These are phyloP conservation scores for Macrophomina pseudophaseolina DNA, from an alignment of 2,329 filamentous ascomycete genomes.

Conservation along the genomic window DNA sequence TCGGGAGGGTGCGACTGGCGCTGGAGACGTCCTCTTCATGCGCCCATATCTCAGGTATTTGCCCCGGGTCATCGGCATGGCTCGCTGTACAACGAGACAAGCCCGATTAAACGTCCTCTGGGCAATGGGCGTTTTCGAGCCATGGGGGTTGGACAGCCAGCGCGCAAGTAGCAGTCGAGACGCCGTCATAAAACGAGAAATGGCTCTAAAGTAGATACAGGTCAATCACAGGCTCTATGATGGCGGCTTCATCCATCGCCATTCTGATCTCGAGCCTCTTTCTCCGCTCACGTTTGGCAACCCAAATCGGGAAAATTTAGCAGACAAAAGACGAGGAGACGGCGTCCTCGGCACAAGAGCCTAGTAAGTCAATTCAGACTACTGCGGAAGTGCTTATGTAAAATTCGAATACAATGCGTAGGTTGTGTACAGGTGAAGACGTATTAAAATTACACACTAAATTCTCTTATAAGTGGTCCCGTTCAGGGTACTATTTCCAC, in stretches of 20 bases:
- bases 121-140: not conserved
- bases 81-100: not conserved
- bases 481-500: not conserved
- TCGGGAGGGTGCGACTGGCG: constrained; percentile 53
- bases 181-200: no score
- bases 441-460: constrained; percentile 10
- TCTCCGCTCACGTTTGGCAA: not conserved
- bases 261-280: not conserved
- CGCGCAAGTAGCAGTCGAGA: not conserved
- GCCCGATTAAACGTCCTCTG: not conserved
- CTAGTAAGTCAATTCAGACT: no score
- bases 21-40: not conserved
- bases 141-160: not conserved
- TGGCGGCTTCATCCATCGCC: not conserved
- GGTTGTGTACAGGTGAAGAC: not conserved
- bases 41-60: not conserved
- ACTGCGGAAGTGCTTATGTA: no score
- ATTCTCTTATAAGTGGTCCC: not conserved
- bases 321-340: no score
- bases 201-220: not conserved
- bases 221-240: not conserved
- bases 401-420: not conserved
- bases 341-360: no score
- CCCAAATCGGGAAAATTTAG: not conserved
- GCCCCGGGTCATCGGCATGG: not conserved